Evolutionary conservation across 225 moss, liverwort and hornwort genomes (phyloP).

Genomic region (Pleurozium schreberi): DNA sequence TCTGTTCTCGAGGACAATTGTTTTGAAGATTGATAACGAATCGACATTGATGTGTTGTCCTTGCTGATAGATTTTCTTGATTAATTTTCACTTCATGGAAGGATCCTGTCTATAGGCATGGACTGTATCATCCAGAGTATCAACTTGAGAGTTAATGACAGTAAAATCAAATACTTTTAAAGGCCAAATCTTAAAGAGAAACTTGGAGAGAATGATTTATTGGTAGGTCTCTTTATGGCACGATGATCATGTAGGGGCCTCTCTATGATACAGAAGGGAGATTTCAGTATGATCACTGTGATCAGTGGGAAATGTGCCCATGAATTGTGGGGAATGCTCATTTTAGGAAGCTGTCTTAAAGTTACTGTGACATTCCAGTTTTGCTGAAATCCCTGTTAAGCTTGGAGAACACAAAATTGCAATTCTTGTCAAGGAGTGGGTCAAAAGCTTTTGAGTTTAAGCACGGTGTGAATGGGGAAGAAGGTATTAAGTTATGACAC

Average conservation of each 20-base stretch:
- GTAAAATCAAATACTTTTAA: neutral
- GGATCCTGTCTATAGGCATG: neutral
- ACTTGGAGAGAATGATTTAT: neutral
- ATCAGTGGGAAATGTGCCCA: neutral
- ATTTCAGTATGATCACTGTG: neutral
- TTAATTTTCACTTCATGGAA: neutral
- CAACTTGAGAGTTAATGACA: neutral
- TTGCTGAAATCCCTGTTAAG: neutral
- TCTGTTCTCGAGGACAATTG: neutral
- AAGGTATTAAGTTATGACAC: neutral
- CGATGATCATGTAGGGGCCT: neutral
- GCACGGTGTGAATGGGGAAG: neutral
- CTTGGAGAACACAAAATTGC: neutral
- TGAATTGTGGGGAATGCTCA: neutral
- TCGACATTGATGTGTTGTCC: neutral
- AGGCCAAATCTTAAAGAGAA: neutral
- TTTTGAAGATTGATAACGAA: neutral
- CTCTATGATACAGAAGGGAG: neutral
- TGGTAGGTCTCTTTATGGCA: neutral
- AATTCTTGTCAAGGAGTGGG: neutral
- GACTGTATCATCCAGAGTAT: neutral
- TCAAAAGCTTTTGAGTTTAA: neutral
- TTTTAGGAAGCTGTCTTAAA: neutral
- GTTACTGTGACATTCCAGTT: neutral
- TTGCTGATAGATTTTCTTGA: neutral